These are phyloP conservation scores for Physcomitrium patens DNA, from an alignment of 225 moss, liverwort and hornwort genomes.

Conservation along the genomic window DNA sequence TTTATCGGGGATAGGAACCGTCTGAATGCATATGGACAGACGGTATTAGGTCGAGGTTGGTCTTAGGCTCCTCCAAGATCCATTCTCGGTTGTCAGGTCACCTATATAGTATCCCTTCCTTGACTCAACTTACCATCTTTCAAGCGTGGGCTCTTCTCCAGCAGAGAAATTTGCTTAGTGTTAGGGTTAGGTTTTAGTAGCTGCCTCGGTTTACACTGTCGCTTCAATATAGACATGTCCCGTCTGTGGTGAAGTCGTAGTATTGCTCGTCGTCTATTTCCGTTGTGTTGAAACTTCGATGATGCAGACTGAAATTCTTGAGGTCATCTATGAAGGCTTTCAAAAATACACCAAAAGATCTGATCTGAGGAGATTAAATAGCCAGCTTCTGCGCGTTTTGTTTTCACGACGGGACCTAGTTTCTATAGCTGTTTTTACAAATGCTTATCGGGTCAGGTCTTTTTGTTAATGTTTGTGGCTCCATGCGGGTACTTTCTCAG, in stretches of 20 bases:
- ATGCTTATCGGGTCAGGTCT: no score
- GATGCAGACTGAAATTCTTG: conserved; percentile 27
- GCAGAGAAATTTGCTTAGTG: neutral
- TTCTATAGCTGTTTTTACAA: neutral
- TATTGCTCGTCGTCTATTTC: no score
- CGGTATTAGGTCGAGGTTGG: neutral
- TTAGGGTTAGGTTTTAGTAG: no score
- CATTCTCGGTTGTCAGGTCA: no score
- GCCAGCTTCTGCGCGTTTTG: neutral
- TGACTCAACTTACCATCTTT: neutral
- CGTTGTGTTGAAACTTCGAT: neutral
- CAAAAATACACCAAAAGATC: conserved; percentile 33
- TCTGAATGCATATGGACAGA: no score
- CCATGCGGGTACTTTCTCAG: conserved; percentile 39
- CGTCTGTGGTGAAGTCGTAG: no score
- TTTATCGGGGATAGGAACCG: no score
- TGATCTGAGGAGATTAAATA: conserved; percentile 18
- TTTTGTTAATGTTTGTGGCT: no score
- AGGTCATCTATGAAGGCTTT: conserved; percentile 33
- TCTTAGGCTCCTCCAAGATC: neutral
- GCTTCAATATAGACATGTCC: no score
- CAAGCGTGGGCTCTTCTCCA: accelerated
- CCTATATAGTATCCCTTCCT: neutral
- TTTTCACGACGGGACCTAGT: neutral
- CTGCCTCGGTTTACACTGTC: no score